Percentiles rank a stretch among this genome's conserved stretches.
These are phyloP conservation scores for Pseudovirgaria hyperparasitica DNA, from an alignment of 2,329 filamentous ascomycete genomes.

Conservation along the genomic window DNA sequence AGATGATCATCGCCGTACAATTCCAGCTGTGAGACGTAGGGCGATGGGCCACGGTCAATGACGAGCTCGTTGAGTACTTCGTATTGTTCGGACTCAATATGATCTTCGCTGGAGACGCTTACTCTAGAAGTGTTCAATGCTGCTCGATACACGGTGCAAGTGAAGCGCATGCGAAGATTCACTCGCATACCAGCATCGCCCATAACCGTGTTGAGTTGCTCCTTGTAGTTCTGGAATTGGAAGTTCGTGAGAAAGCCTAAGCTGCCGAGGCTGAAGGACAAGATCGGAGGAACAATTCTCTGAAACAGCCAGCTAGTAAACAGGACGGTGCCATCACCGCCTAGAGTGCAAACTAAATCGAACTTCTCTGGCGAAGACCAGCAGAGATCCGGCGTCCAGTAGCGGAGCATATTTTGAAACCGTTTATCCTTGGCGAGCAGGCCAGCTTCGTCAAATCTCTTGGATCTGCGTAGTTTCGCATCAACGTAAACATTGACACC, in stretches of 20 bases:
- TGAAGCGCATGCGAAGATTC: slow-evolving; percentile 96
- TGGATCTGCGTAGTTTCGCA: slow-evolving; percentile 77
- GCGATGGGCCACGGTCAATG: slow-evolving; percentile 91
- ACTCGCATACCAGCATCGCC: slow-evolving; percentile 92
- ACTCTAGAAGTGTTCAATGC: slow-evolving; percentile 26
- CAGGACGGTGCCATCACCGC: slow-evolving; percentile 75
- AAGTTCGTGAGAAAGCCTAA: slow-evolving; percentile 84
- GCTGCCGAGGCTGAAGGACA: slow-evolving; percentile 74
- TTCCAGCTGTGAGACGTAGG: slow-evolving; percentile 94
- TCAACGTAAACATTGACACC: slow-evolving; percentile 98
- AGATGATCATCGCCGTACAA: slow-evolving; percentile 92
- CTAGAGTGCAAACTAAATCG: slow-evolving; percentile 80
- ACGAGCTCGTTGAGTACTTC: slow-evolving; percentile 98
- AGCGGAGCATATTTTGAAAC: slow-evolving; percentile 75
- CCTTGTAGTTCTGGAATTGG: slow-evolving; percentile 76
- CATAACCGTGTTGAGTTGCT: slow-evolving; percentile 81
- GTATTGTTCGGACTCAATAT: slow-evolving; percentile 84
- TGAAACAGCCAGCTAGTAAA: slow-evolving; percentile 92
- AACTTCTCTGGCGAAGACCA: slow-evolving; percentile 91
- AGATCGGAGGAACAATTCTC: slow-evolving; percentile 69
- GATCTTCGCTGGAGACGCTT: slow-evolving; percentile 45
- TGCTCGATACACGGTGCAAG: slow-evolving; percentile 85
- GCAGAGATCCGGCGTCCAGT: slow-evolving; percentile 94
- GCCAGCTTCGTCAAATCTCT: slow-evolving; percentile 68
- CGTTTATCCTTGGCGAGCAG: slow-evolving; percentile 62